Evolutionary conservation across 129 eudicot species (phyloP).

Genomic region (Mikania micrantha): DNA sequence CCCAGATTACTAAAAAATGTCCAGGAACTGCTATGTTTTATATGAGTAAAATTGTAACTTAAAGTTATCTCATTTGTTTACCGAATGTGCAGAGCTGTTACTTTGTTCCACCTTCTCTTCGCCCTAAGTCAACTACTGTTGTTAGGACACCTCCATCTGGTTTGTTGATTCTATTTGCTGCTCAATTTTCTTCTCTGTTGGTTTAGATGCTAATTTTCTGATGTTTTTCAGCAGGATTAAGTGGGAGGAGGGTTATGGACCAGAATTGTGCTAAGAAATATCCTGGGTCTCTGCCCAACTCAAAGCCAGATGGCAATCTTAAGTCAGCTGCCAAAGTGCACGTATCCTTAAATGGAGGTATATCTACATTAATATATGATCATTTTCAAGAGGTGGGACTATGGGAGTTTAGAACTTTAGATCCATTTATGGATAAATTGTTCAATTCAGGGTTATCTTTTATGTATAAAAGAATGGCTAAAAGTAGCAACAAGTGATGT

Average conservation of each 20-base stretch:
- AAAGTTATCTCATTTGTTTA: background rate
- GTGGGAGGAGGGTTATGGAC: conserved; percentile 41
- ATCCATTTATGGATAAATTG: background rate
- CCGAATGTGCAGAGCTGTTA: conserved; percentile 63
- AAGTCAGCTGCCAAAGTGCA: conserved; percentile 34
- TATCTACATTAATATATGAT: too few species aligned
- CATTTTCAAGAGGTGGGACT: background rate
- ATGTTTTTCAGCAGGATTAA: conserved; percentile 40
- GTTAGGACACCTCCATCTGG: conserved; percentile 82
- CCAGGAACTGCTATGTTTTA: background rate
- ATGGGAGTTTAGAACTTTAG: too few species aligned
- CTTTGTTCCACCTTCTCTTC: conserved; percentile 80
- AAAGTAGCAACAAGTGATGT: background rate
- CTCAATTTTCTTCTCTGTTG: background rate
- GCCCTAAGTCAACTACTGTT: conserved; percentile 45
- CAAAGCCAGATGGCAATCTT: conserved; percentile 39
- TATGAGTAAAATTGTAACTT: background rate
- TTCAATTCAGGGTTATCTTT: background rate
- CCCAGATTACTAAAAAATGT: background rate
- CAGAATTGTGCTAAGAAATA: conserved; percentile 50
- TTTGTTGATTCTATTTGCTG: conserved; percentile 18
- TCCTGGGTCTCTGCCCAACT: conserved; percentile 43
- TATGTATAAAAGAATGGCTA: background rate
- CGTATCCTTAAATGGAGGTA: conserved; percentile 44
- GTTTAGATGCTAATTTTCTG: background rate